Evolutionary conservation across 169 alveolate species (phyloP).

Genomic region (Cyclospora cayetanensis): DNA sequence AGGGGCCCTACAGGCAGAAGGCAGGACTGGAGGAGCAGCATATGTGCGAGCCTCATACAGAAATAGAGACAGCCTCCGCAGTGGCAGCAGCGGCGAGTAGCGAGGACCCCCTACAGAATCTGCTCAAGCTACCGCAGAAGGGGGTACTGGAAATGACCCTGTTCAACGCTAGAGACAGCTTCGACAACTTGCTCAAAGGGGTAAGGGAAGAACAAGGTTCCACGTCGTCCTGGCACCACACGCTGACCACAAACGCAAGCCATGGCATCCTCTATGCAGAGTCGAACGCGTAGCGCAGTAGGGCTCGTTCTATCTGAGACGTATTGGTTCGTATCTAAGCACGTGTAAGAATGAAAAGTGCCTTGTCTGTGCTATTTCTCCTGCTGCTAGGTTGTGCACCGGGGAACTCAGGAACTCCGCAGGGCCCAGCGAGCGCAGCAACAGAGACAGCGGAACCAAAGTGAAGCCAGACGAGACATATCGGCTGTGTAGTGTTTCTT

Average conservation of each 20-base stretch:
- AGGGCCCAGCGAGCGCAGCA: constrained; percentile 65
- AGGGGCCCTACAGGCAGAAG: constrained; percentile 74
- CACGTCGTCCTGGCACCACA: too few species aligned
- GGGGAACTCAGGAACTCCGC: constrained; percentile 66
- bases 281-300: too few species aligned
- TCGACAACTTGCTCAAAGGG: constrained; percentile 57
- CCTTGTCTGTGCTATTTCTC: not conserved
- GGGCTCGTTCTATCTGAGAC: too few species aligned
- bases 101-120: constrained; percentile 53
- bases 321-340: too few species aligned
- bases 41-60: constrained; percentile 78
- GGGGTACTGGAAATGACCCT: constrained; percentile 67
- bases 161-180: constrained; percentile 63
- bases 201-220: not conserved
- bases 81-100: constrained; percentile 61
- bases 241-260: too few species aligned
- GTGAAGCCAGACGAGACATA: not conserved
- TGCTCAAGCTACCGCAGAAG: constrained; percentile 57
- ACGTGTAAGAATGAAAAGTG: too few species aligned
- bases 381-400: constrained; percentile 13
- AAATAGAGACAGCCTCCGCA: constrained; percentile 57
- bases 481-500: too few species aligned
- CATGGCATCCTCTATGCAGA: too few species aligned
- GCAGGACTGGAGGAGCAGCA: constrained; percentile 79
- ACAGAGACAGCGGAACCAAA: constrained; percentile 42